phyloP scores from a whole-genome alignment of 2,329 filamentous ascomycete genomes.

The Colletotrichum cuscutae region DNA sequence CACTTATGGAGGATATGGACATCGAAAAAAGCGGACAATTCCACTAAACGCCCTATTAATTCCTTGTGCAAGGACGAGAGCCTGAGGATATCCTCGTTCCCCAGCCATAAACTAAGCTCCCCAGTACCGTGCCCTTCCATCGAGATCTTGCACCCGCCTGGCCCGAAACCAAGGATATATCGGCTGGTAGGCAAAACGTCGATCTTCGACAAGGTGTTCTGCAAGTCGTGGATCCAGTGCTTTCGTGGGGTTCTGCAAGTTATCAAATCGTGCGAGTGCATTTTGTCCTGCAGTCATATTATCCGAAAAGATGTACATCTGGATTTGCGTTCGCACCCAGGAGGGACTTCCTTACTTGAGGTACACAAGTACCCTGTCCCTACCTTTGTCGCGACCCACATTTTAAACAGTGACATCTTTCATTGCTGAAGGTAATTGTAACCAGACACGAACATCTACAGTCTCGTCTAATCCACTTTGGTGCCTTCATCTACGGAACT shows the following conservation, averaged over 20 bases:
- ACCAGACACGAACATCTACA: not conserved
- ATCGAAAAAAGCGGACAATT: not conserved
- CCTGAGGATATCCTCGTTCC: not conserved
- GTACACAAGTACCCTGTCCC: not conserved
- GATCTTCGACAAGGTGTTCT: not conserved
- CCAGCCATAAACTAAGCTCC: not conserved
- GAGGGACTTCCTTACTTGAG: not conserved
- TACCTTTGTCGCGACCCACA: not conserved
- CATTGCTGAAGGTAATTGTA: not conserved
- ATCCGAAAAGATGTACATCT: not conserved
- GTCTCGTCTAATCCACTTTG: not conserved
- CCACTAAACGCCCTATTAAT: not conserved
- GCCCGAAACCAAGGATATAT: not conserved
- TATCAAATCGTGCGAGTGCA: not conserved
- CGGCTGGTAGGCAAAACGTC: not conserved
- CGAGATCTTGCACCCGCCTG: constrained; percentile 11
- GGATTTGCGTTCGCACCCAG: not conserved
- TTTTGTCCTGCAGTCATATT: not conserved
- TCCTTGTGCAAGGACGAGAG: not conserved
- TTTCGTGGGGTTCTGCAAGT: not conserved
- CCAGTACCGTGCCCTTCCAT: not conserved
- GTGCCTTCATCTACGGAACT: not conserved
- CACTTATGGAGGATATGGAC: too few species aligned
- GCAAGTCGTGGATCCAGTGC: not conserved
- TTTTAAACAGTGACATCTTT: not conserved